phyloP scores from a whole-genome alignment of 345 rosid species.

The Syzygium aromaticum region DNA sequence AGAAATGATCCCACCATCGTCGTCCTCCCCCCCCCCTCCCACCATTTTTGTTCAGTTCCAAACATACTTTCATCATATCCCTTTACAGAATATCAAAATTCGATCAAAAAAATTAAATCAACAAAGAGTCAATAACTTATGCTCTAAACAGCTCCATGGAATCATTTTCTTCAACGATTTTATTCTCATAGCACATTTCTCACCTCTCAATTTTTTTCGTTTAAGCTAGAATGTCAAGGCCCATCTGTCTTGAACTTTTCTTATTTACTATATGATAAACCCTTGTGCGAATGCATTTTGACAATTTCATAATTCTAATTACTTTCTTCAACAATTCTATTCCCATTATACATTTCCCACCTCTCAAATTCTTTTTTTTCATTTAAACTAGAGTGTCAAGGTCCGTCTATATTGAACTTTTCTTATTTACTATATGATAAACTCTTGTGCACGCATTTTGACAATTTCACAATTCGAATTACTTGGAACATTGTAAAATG shows the following conservation, averaged over 20 bases:
- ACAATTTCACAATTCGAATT: neutral
- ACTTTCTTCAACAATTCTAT: too few relatives aligned
- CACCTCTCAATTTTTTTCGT: neutral
- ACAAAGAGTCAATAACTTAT: neutral
- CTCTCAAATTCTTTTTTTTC: too few relatives aligned
- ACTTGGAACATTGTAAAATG: neutral
- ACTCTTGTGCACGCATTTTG: too few relatives aligned
- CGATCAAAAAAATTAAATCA: neutral
- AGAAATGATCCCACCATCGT: too few relatives aligned
- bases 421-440: too few relatives aligned
- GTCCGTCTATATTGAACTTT: too few relatives aligned
- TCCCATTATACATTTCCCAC: too few relatives aligned
- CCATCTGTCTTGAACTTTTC: neutral
- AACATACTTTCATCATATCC: too few relatives aligned
- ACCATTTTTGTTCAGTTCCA: too few relatives aligned
- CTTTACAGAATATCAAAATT: neutral
- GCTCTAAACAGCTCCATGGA: neutral
- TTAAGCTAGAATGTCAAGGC: neutral
- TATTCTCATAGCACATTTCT: neutral
- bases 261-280: neutral
- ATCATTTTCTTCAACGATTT: neutral
- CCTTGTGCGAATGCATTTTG: neutral
- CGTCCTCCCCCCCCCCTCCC: too few relatives aligned
- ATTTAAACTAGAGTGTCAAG: too few relatives aligned
- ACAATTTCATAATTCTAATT: neutral